Conservation (phyloP, 371 early-diverging fungal species). For the Lichtheimia hyalospora region DNA sequence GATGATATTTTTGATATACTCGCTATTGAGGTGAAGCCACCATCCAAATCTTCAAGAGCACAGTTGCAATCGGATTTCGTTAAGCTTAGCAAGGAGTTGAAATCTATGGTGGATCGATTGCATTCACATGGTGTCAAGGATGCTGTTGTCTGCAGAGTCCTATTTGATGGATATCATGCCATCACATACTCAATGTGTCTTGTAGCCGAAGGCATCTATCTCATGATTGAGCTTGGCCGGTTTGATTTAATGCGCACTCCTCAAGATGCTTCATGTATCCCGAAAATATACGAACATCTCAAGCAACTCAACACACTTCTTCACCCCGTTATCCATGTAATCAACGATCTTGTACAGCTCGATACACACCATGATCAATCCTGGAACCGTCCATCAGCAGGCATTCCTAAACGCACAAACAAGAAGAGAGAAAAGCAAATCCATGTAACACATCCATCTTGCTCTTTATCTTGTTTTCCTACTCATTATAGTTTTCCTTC, state of each 20-base stretch:
- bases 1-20: no score
- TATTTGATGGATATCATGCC: conserved; percentile 1
- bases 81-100: conserved; percentile 7
- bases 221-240: not conserved
- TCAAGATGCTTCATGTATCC: not conserved
- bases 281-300: conserved; percentile 6
- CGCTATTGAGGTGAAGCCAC: conserved; percentile 8
- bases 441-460: no score
- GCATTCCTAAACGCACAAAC: no score
- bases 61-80: conserved; percentile 12
- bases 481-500: no score
- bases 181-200: conserved; percentile 1
- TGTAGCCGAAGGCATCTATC: conserved; percentile 7
- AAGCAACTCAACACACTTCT: not conserved
- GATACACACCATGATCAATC: no score
- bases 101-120: not conserved
- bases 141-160: not conserved
- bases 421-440: no score
- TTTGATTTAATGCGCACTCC: not conserved
- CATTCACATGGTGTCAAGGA: not conserved
- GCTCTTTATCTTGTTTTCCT: no score
- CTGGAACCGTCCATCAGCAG: no score
- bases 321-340: not conserved
- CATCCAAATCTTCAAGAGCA: not conserved
- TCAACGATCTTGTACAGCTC: not conserved